Evolutionary conservation across 1,139 yeast genomes (phyloP).

Genomic region (Lodderomyces beijingensis): DNA sequence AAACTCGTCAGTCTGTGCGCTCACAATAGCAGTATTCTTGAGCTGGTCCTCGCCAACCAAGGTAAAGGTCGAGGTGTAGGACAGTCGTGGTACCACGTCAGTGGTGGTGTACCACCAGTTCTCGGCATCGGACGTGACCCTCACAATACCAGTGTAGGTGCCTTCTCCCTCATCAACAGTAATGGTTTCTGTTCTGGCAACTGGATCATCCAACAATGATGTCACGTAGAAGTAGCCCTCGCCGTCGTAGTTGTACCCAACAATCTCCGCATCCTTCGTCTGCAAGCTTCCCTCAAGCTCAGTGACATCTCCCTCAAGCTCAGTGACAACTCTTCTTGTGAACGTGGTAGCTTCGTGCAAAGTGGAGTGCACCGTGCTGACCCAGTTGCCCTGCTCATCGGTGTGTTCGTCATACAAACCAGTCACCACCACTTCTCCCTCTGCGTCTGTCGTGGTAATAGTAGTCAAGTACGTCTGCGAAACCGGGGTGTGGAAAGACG

Average conservation of each 20-base stretch:
- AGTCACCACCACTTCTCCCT: neutral
- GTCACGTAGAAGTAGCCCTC: neutral
- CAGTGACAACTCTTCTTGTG: constrained; percentile 1
- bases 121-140: constrained; percentile 2
- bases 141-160: constrained; percentile 1
- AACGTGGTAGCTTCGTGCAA: neutral
- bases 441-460: neutral
- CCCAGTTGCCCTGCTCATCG: neutral
- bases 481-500: constrained; percentile 1
- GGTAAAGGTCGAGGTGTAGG: neutral
- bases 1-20: neutral
- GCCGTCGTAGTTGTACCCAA: neutral
- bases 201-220: constrained; percentile 1
- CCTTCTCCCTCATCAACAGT: constrained; percentile 1
- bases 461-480: neutral
- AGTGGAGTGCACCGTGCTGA: neutral
- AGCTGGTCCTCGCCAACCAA: neutral
- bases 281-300: neutral
- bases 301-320: no score
- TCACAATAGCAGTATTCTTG: neutral
- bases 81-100: neutral
- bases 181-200: neutral
- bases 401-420: neutral
- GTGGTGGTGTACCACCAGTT: constrained; percentile 3
- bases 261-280: constrained; percentile 1